Base-by-base conservation (phyloP, 163 green algal species). In the Chlamydomonas reinhardtii region DNA sequence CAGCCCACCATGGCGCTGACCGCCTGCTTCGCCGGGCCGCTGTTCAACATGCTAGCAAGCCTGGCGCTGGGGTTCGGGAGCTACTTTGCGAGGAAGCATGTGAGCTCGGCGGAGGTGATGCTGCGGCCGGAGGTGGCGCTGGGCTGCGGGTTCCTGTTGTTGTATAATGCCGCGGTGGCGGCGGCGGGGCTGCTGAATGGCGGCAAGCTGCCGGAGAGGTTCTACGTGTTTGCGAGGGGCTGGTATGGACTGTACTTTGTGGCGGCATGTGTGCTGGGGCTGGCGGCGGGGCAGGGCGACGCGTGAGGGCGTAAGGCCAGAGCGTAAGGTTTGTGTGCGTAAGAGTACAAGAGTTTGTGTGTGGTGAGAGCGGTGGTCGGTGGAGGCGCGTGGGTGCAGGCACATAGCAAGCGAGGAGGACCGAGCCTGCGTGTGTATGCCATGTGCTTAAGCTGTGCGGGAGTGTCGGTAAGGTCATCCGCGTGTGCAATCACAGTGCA, bases 11-110 rank as follows among this genome's bases (percentile, higher is more conserved):
- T 97, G 88, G 96, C 97, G 0, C 95, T 99, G 48, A 98, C 97
- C 12, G 97, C 96, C 5, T 99, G 96, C 90, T 99, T 97, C 59
- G 89, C 96, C 15, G 97, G 95, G 16, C 97, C 97, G 8, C 87
- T 99, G 39, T 98, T 99, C 91, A 99, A 98, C 91, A 94, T 99
- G 84, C 91, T 99, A 25, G 80, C 97, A 19, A 95, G 91, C 2
- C 69, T 98, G 43, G 92, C 91, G 6, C 62, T 95, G 12, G 94
- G 94, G 8, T 94, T 97, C 64, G 82, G 87, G 20, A 79, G 65
- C 34, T 89, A 89, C 80, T 92, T 94, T 59, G 89, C 88, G 27
- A 86, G 84, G 22, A 69, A 34, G 32, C n/a, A 24, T 29, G 85
- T 79, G 20, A 31, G 32, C 4, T 19, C 78, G 5, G 54, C 72